Percentiles rank a stretch among this genome's conserved stretches.
These are phyloP conservation scores for Corynespora cassiicola DNA, from an alignment of 2,329 filamentous ascomycete genomes.

Conservation along the genomic window DNA sequence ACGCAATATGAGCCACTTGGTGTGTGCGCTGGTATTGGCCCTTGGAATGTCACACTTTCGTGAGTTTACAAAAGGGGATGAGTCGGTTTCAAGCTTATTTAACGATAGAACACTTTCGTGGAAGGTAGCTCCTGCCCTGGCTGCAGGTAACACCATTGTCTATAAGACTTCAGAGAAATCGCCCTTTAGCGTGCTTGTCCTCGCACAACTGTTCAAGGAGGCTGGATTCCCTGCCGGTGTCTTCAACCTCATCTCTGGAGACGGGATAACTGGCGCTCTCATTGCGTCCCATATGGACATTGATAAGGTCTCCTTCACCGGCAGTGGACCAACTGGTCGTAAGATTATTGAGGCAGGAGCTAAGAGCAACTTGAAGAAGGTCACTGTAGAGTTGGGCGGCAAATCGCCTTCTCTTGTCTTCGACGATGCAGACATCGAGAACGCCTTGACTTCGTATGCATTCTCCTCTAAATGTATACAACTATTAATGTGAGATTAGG, in stretches of 20 bases:
- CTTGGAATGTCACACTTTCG: slow-evolving; percentile 33
- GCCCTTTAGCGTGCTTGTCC: slow-evolving; percentile 25
- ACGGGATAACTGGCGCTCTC: slow-evolving; percentile 39
- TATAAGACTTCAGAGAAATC: slow-evolving; percentile 39
- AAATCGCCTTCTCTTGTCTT: slow-evolving; percentile 56
- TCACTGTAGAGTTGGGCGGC: slow-evolving; percentile 56
- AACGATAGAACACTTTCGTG: slow-evolving; percentile 23
- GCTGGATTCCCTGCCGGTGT: slow-evolving; percentile 48
- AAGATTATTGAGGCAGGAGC: slow-evolving; percentile 41
- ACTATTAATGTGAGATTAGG: slow-evolving; percentile 49
- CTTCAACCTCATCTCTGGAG: slow-evolving; percentile 42
- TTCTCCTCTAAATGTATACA: background rate
- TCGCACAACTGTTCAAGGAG: slow-evolving; percentile 37
- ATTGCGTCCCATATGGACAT: slow-evolving; percentile 50
- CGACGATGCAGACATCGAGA: slow-evolving; percentile 56
- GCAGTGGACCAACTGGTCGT: slow-evolving; percentile 42
- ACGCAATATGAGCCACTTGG: slow-evolving; percentile 33
- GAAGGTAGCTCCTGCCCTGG: slow-evolving; percentile 40
- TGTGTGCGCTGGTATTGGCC: slow-evolving; percentile 37
- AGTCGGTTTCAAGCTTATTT: background rate
- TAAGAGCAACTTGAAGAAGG: slow-evolving; percentile 42
- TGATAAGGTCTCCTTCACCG: slow-evolving; percentile 51
- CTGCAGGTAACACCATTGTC: slow-evolving; percentile 39
- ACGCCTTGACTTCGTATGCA: slow-evolving; percentile 38
- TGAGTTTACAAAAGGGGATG: slow-evolving; percentile 9